Evolutionary conservation across 352 stramenopile genomes (phyloP), one percentile per base, ranked within the genome.

Genomic region (Phytophthora megakarya): DNA sequence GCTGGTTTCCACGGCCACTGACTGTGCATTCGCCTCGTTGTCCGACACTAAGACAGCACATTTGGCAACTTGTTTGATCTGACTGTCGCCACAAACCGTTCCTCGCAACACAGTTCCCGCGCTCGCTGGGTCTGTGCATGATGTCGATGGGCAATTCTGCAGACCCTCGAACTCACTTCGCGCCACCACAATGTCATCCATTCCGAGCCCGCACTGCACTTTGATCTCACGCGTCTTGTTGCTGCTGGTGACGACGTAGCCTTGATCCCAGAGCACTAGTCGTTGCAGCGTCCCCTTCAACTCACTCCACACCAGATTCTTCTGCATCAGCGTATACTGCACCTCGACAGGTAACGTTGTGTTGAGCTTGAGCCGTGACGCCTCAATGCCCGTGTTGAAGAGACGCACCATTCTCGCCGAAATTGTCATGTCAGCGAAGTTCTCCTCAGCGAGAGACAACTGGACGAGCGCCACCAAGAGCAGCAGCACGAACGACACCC

Each of bases 231-330:
- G 67, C 15, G 58, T 69, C 5, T 61, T 81, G 32, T 64, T 63
- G 22, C 30, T 59, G n/a, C 44, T 60, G 15, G 67, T 75, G 51
- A 73, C 43, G 7, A 88, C 59, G 40, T 73, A 82, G 10, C 78
- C 76, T 4, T 70, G 50, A 48, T 88, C 75, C 76, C 76, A 88
- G n/a, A 88, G 78, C 32, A 88, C 63, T 9, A 88, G 47, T 12
- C 73, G 76, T 60, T 89, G 80, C 44, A 85, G 28, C 13, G 69
- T 86, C 13, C 76, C 74, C 16, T 71, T 66, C 16, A 88, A 57
- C 8, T 76, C 62, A 49, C 38, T 35, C 76, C 78, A 85, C 11
- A 30, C 19, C n/a, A 85, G 21, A 5, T 43, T 11, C 19, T 71
- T 65, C 32, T 43, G 16, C 3, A 23, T 33, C 33, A 85, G 51